phyloP scores from a whole-genome alignment of 2,329 filamentous ascomycete species.

The Stachybotrys echinatus region DNA sequence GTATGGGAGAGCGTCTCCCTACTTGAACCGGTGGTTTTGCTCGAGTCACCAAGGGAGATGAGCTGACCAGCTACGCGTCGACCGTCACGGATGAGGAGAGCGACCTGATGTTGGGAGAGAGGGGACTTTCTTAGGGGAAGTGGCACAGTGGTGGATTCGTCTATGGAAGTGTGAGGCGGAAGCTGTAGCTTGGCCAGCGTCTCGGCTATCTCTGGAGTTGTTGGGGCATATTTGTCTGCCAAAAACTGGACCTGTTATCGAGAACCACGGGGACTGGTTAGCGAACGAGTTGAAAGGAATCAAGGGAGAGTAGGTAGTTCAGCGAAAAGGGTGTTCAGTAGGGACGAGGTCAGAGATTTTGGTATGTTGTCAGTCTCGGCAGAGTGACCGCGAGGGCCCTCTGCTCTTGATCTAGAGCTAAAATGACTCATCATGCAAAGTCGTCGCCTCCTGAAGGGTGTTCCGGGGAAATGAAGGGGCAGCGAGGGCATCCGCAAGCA shows the following conservation, averaged over 20 bases:
- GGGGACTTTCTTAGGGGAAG: constrained; percentile 42
- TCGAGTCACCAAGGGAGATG: constrained; percentile 40
- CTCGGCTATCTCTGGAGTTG: constrained; percentile 60
- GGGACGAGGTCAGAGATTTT: constrained; percentile 23
- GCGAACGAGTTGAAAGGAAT: constrained; percentile 3
- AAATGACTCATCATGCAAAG: constrained; percentile 39
- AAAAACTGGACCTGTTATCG: constrained; percentile 54
- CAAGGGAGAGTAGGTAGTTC: neutral
- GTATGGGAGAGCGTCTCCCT: constrained; percentile 41
- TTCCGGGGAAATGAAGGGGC: too few species aligned
- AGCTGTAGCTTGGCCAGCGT: constrained; percentile 63
- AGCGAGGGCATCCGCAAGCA: too few species aligned
- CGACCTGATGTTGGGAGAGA: constrained; percentile 47
- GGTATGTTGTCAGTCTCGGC: constrained; percentile 55
- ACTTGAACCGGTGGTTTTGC: constrained; percentile 46
- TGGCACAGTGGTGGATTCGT: constrained; percentile 46
- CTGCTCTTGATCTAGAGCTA: constrained; percentile 85
- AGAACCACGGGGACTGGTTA: constrained; percentile 14
- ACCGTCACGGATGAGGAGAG: constrained; percentile 59
- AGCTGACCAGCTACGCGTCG: constrained; percentile 52
- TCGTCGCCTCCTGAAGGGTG: constrained; percentile 5
- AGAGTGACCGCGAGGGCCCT: constrained; percentile 37
- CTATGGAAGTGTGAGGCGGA: constrained; percentile 45
- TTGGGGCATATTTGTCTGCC: constrained; percentile 63
- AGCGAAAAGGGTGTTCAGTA: constrained; percentile 1